Evolutionary conservation across 768 basidiomycete genomes (phyloP), one percentile per base, ranked within the genome.

Genomic region (Daedalea quercina): DNA sequence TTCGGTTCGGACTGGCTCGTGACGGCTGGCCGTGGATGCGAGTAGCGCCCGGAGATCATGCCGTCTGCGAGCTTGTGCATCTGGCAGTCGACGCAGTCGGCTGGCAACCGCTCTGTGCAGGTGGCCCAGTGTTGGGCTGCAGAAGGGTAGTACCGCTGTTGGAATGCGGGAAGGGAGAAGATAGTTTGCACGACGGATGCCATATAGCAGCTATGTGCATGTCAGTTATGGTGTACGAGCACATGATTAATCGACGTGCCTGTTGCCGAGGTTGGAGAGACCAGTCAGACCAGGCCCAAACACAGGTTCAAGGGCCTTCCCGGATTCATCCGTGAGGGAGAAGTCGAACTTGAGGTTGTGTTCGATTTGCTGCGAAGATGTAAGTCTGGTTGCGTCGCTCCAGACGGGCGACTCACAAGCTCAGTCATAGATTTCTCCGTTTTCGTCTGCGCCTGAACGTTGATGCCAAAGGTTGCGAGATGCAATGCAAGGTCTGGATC

Each of bases 351-450:
- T 83, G 31, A 98, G 73, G 63, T 99, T 99, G 57, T 97, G 93
- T 65, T 98, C 94, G 60, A 98, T 87, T 87, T 98, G 91, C 91
- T 85, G 40, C 41, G 24, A 13, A 23, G 1, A n/a, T 42, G 7
- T n/a, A 3, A 12, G 37, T 28, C 37, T 45, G 15, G 1, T 15
- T 55, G 20, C 55, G 50, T 23, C 2, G 22, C 43, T 54, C 37
- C 45, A 9, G 44, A 40, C 2, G 3, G 54, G 7, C 9, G 0
- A 65, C 81, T 47, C 54, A 94, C 93, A 57, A 99, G 75, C 64
- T 99, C 95, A 0, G 94, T 96, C 85, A 96, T 90, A 52, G 84
- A 91, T 71, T 96, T 97, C 67, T 96, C 93, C 0, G 94, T 97
- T 71, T 98, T 98, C 4, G 71, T 84, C 63, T 90, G 84, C 0